Evolutionary conservation across 176 grass and related monocot genomes (phyloP).

Genomic region (Raddia guianensis): DNA sequence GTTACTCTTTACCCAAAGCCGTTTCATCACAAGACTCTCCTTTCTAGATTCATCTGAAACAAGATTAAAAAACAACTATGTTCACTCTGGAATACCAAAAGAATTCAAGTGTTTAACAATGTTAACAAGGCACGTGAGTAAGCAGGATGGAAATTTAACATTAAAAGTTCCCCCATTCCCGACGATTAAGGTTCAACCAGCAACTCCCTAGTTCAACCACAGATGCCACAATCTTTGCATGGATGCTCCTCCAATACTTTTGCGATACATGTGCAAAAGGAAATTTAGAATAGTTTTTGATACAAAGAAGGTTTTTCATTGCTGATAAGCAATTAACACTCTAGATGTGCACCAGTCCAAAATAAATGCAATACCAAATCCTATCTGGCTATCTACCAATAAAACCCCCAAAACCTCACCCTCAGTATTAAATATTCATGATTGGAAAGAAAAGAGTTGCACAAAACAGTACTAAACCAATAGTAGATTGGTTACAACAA

Average conservation of each 20-base stretch:
- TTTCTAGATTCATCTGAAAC: constrained; percentile 74
- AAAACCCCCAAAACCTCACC: neutral
- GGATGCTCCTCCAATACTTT: neutral
- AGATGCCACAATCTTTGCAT: neutral
- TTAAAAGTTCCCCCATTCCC: neutral
- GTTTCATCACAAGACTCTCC: constrained; percentile 65
- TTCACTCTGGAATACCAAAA: neutral
- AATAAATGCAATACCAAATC: neutral
- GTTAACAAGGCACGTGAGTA: neutral
- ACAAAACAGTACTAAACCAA: neutral
- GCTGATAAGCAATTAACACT: neutral
- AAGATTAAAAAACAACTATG: neutral
- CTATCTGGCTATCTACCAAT: neutral
- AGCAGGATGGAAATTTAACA: neutral
- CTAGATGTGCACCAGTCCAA: neutral
- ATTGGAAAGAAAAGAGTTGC: neutral
- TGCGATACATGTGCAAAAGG: neutral
- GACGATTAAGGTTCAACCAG: constrained; percentile 1
- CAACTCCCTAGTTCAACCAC: neutral
- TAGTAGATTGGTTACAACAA: constrained; percentile 6
- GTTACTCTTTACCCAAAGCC: constrained; percentile 80
- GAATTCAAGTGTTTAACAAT: neutral
- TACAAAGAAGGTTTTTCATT: neutral
- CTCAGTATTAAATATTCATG: neutral
- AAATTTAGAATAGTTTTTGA: neutral